These are phyloP conservation scores for Helenozyma baotianmanensis DNA, from an alignment of 805 yeast species.

Conservation along the genomic window DNA sequence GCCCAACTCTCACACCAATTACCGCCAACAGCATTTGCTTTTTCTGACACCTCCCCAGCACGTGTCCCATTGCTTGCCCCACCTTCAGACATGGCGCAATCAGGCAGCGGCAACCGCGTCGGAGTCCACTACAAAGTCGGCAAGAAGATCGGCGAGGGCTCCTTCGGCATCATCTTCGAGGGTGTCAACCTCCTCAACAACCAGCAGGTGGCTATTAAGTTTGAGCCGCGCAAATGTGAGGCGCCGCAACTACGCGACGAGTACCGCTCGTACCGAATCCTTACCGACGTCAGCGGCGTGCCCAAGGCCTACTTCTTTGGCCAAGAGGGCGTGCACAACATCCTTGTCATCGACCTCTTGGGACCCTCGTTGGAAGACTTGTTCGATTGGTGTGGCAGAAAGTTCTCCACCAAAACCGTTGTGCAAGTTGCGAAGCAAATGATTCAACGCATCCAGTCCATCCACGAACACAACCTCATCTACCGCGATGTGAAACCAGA, in stretches of 20 bases:
- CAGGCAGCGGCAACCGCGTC: slow-evolving; percentile 59
- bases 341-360: slow-evolving; percentile 85
- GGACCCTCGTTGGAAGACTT: slow-evolving; percentile 96
- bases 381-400: slow-evolving; percentile 97
- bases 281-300: slow-evolving; percentile 77
- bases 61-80: too few species aligned
- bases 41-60: too few species aligned
- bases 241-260: slow-evolving; percentile 98
- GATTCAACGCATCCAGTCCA: slow-evolving; percentile 79
- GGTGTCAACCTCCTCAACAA: slow-evolving; percentile 90
- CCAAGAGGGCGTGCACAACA: slow-evolving; percentile 95
- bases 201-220: slow-evolving; percentile 92
- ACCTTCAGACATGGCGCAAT: slow-evolving; percentile 39
- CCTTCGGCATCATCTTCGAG: slow-evolving; percentile 95
- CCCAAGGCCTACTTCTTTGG: slow-evolving; percentile 98
- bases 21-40: too few species aligned
- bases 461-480: slow-evolving; percentile 86
- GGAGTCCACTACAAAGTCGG: slow-evolving; percentile 97
- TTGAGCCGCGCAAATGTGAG: slow-evolving; percentile 93
- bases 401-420: slow-evolving; percentile 81
- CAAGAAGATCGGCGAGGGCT: slow-evolving; percentile 97
- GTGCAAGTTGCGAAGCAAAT: slow-evolving; percentile 93
- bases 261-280: slow-evolving; percentile 87
- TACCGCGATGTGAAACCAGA: slow-evolving; percentile 98
- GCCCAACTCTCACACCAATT: too few species aligned